These are phyloP conservation scores for Infundibulicybe gibba DNA, from an alignment of 768 basidiomycete species.

Conservation along the genomic window DNA sequence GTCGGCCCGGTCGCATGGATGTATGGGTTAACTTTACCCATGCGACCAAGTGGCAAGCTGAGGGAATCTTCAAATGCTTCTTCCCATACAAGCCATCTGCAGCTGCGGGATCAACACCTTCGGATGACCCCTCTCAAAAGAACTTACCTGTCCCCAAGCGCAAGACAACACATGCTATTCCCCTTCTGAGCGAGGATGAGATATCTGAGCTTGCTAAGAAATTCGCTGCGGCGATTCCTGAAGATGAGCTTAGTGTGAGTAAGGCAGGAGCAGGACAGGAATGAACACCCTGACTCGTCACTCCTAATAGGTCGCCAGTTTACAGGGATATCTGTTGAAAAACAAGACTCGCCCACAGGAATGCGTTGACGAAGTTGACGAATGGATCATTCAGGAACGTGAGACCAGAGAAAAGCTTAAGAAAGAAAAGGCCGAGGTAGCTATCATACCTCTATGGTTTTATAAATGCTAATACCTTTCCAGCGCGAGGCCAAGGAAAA, in stretches of 20 bases:
- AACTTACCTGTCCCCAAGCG: conserved; percentile 68
- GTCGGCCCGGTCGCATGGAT: conserved; percentile 87
- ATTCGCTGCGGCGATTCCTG: conserved; percentile 81
- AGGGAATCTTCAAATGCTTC: conserved; percentile 92
- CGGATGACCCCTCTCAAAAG: conserved; percentile 53
- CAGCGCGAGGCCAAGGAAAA: conserved; percentile 82
- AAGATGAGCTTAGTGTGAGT: conserved; percentile 82
- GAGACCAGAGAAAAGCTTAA: conserved; percentile 82
- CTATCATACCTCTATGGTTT: conserved; percentile 9
- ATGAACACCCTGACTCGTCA: conserved; percentile 1
- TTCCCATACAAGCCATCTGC: conserved; percentile 60
- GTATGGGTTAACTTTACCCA: conserved; percentile 91
- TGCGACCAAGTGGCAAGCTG: conserved; percentile 90
- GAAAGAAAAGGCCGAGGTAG: conserved; percentile 67
- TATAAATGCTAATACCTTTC: conserved; percentile 9
- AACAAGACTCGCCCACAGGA: conserved; percentile 89
- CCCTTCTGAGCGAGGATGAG: conserved; percentile 71
- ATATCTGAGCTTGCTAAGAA: conserved; percentile 75
- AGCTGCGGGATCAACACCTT: conserved; percentile 8
- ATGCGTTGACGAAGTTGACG: conserved; percentile 74
- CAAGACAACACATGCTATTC: conserved; percentile 59
- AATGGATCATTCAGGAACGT: conserved; percentile 79
- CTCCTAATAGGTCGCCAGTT: conserved; percentile 64
- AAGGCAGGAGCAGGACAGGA: background rate
- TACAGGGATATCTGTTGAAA: conserved; percentile 85